Evolutionary conservation across 1,284 basidiomycete genomes (phyloP), one percentile per base, ranked within the genome.

Genomic region (Chalciporus sp.): DNA sequence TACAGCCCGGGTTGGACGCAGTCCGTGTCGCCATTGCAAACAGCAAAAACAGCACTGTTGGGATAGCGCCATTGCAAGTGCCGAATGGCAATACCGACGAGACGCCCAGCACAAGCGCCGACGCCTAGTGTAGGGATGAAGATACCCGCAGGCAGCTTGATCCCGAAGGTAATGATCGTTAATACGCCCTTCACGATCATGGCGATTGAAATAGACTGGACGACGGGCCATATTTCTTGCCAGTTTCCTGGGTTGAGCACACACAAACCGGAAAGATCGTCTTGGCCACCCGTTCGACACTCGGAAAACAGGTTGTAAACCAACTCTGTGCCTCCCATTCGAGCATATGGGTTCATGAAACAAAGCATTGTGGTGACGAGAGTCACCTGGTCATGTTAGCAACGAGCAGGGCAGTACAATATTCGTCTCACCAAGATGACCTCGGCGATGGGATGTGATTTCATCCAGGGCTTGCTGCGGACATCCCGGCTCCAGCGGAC

Each of bases 81-180:
- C 69, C 96, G 92, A 71, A 98, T 83, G 3, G 77, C 64, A 42
- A 98, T 85, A 19, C 97, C 97, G 23, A 95, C 68, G 47, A 98
- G 87, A 20, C 96, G 82, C 3, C 96, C 96, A 42, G 92, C 92
- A 64, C 94, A 95, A 0, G 96, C 97, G 17, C 96, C 97, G n/a
- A 98, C 95, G 19, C 93, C 95, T 27, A 99, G 83, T 0, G 95
- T 94, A 0, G 97, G 96, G 27, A 99, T 93, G 73, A 99, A 99
- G 62, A 99, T 96, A 2, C 96, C 96, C 5, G 95, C 95, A 14
- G 94, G 94, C 4, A 97, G 67, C 66, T 91, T 94, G 74, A 97
- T 94, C 3, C 95, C 95, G 60, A 98, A 99, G 0, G 95, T 98
- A 42, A 98, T 80, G 52, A 96, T 80, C 0, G 95, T 97, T 53